Evolutionary conservation across 2,329 filamentous ascomycete species (phyloP).

Genomic region (Fusarium pilosicola): DNA sequence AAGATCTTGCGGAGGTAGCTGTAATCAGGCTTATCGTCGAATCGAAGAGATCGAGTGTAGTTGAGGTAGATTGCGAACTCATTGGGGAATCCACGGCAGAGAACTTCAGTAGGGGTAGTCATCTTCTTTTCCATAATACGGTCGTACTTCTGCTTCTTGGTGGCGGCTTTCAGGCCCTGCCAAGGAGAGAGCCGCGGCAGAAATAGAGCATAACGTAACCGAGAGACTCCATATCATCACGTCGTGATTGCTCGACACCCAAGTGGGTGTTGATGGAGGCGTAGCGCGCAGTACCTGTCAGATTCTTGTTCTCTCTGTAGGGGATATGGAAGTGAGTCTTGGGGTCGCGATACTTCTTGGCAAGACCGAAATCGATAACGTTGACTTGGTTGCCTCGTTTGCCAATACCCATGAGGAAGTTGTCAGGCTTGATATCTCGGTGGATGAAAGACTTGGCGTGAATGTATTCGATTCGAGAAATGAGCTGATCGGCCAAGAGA

Average conservation of each 20-base stretch:
- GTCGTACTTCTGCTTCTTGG: constrained; percentile 99
- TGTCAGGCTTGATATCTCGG: constrained; percentile 99
- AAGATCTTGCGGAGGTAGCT: constrained; percentile 99
- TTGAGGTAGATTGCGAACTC: constrained; percentile 99
- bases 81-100: constrained; percentile 98
- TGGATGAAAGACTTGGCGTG: constrained; percentile 99
- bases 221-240: constrained; percentile 99
- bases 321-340: constrained; percentile 99
- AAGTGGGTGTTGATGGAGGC: constrained; percentile 99
- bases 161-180: constrained; percentile 98
- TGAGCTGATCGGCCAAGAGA: constrained; percentile 95
- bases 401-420: constrained; percentile 99
- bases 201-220: constrained; percentile 99
- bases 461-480: constrained; percentile 99
- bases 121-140: constrained; percentile 99
- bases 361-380: constrained; percentile 97
- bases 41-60: constrained; percentile 97
- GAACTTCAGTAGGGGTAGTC: constrained; percentile 97
- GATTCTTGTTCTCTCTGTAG: constrained; percentile 99
- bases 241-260: constrained; percentile 97
- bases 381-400: constrained; percentile 99
- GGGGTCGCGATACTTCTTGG: constrained; percentile 99
- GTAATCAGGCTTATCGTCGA: constrained; percentile 99
- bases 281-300: constrained; percentile 98
- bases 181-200: constrained; percentile 97